phyloP scores from a whole-genome alignment of 129 eudicot genomes.

The Glebionis coronaria region DNA sequence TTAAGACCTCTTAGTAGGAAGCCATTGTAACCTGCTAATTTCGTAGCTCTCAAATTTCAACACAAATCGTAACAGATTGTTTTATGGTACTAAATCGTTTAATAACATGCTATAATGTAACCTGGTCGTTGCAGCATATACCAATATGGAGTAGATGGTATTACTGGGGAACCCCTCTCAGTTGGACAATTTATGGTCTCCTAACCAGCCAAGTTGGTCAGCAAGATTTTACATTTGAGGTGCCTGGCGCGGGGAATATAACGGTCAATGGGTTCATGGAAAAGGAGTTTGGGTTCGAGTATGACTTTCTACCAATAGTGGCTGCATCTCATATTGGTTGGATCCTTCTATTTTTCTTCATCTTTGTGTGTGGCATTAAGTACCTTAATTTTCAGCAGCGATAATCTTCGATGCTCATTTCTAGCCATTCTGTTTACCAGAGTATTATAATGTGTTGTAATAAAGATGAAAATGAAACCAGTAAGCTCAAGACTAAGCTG shows the following conservation, averaged over 20 bases:
- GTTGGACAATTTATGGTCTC: conserved; percentile 36
- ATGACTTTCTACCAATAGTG: conserved; percentile 21
- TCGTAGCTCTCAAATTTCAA: too few species aligned
- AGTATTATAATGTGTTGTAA: neutral
- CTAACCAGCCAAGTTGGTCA: conserved; percentile 30
- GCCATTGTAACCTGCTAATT: too few species aligned
- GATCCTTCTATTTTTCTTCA: conserved; percentile 22
- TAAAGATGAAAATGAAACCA: neutral
- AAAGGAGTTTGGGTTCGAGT: conserved; percentile 27
- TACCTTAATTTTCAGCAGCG: conserved; percentile 32
- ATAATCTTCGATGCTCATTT: neutral
- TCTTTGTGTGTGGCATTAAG: conserved; percentile 34
- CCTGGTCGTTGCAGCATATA: conserved; percentile 24
- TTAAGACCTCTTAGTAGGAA: too few species aligned
- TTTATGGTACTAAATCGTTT: neutral
- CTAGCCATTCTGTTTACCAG: neutral
- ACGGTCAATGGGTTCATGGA: conserved; percentile 21
- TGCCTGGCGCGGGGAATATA: conserved; percentile 23
- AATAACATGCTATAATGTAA: neutral
- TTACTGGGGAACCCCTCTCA: conserved; percentile 29
- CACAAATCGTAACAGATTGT: too few species aligned
- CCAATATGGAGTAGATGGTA: conserved; percentile 38
- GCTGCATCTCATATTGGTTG: conserved; percentile 26
- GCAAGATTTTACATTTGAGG: conserved; percentile 10
- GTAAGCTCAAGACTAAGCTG: too few species aligned